Conservation (phyloP, 345 rosid species). For the Angophora floribunda region DNA sequence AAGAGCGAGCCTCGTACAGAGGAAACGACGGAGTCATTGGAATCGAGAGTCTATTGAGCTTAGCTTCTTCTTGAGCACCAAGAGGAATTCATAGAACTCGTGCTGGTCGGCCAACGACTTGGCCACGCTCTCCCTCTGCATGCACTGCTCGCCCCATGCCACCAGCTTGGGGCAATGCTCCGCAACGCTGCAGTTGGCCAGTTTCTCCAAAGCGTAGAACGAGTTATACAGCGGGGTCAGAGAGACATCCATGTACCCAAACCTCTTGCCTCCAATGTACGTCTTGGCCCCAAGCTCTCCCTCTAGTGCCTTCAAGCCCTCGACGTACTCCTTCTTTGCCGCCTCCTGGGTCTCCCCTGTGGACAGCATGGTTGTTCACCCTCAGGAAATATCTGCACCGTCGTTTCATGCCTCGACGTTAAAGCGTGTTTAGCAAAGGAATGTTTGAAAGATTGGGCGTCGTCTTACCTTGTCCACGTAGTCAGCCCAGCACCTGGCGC, state of each 20-base stretch:
- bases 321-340: neutral
- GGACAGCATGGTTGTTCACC: fast-evolving
- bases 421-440: neutral
- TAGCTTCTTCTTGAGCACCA: neutral
- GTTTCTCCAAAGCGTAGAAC: neutral
- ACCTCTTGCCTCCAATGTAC: neutral
- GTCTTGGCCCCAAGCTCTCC: neutral
- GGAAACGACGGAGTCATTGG: neutral
- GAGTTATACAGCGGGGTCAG: neutral
- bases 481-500: neutral
- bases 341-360: neutral
- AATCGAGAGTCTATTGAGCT: neutral
- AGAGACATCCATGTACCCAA: neutral
- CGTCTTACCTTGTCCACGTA: neutral
- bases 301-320: neutral
- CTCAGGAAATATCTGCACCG: neutral
- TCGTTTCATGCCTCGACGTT: neutral
- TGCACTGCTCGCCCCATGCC: neutral
- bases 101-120: neutral
- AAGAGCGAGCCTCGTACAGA: neutral
- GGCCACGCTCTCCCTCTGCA: neutral
- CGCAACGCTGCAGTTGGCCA: too few species aligned
- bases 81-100: neutral
- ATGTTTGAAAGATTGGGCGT: neutral
- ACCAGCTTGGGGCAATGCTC: neutral